These are phyloP conservation scores for Actinomortierella wolfii DNA, from an alignment of 371 early-diverging fungal genomes.

Conservation along the genomic window DNA sequence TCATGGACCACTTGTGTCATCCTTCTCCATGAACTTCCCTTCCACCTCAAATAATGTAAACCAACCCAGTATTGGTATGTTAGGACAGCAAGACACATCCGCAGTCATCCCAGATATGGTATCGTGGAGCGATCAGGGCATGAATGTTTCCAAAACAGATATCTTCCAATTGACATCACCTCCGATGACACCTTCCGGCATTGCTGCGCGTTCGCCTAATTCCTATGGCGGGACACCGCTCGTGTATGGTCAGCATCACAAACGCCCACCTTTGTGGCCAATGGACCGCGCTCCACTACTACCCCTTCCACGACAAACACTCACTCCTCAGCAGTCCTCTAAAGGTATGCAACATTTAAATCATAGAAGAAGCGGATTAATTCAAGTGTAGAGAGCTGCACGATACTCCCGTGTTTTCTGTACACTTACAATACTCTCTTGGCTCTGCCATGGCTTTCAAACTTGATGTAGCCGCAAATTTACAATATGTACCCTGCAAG, in stretches of 20 bases:
- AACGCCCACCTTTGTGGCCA: slow-evolving; percentile 41
- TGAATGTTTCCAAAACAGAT: slow-evolving; percentile 11
- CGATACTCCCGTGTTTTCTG: background rate
- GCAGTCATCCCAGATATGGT: slow-evolving; percentile 19
- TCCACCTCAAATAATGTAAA: background rate
- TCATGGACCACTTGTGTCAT: slow-evolving; percentile 7
- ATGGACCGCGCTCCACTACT: slow-evolving; percentile 31
- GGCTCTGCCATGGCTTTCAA: no score
- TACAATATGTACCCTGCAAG: slow-evolving; percentile 82
- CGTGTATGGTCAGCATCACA: slow-evolving; percentile 7
- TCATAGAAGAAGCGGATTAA: no score
- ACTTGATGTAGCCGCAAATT: slow-evolving; percentile 31
- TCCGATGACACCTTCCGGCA: slow-evolving; percentile 37
- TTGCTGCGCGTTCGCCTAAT: slow-evolving; percentile 30
- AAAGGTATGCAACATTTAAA: slow-evolving; percentile 45
- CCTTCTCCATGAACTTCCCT: slow-evolving; percentile 25
- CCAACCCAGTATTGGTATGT: slow-evolving; percentile 7
- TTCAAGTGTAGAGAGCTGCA: no score
- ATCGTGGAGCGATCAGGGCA: slow-evolving; percentile 30
- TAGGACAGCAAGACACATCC: slow-evolving; percentile 10
- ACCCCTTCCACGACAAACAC: slow-evolving; percentile 38
- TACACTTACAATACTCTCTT: no score
- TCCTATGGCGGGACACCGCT: slow-evolving; percentile 18
- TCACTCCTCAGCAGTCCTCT: slow-evolving; percentile 29
- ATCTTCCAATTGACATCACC: slow-evolving; percentile 39